Percentiles rank a stretch among this genome's conserved stretches.
Evolutionary conservation across 108 stramenopile species (phyloP).

Genomic region (Fragilaria crotonensis): DNA sequence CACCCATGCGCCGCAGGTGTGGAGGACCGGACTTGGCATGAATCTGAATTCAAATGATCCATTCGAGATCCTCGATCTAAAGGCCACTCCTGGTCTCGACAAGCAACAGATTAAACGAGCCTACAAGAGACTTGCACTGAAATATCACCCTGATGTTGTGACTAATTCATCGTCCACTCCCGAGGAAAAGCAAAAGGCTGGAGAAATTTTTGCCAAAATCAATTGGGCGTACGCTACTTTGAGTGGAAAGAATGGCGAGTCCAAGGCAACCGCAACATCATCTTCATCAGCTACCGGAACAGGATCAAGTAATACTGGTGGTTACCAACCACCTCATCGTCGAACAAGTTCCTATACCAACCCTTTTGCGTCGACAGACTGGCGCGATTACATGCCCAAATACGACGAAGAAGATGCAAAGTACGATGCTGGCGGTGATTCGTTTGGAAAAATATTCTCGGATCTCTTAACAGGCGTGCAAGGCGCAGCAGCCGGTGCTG

Average conservation of each 20-base stretch:
- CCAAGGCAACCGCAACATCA: neutral
- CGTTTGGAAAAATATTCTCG: slow-evolving; percentile 67
- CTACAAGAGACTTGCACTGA: slow-evolving; percentile 62
- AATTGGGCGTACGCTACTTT: slow-evolving; percentile 73
- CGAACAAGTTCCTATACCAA: slow-evolving; percentile 27
- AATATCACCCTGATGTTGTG: slow-evolving; percentile 78
- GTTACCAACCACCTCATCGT: slow-evolving; percentile 70
- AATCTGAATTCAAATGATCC: slow-evolving; percentile 28
- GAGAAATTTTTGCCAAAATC: slow-evolving; percentile 71
- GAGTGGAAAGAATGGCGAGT: slow-evolving; percentile 40
- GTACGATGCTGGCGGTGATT: slow-evolving; percentile 73
- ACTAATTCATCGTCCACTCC: slow-evolving; percentile 35
- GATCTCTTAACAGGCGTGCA: slow-evolving; percentile 57
- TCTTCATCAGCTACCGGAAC: neutral
- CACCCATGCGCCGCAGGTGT: too few relatives aligned
- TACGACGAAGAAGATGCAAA: slow-evolving; percentile 51
- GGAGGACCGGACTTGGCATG: too few relatives aligned
- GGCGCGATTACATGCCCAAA: slow-evolving; percentile 81
- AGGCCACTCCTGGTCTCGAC: slow-evolving; percentile 17
- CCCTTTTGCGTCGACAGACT: slow-evolving; percentile 26
- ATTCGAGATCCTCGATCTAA: slow-evolving; percentile 29
- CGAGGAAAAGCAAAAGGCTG: slow-evolving; percentile 56
- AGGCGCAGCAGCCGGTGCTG: slow-evolving; percentile 31
- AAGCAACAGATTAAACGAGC: slow-evolving; percentile 68
- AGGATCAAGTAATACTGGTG: too few relatives aligned